These are phyloP conservation scores for Monosporascus sp. DNA, from an alignment of 2,329 filamentous ascomycete genomes.

Conservation along the genomic window DNA sequence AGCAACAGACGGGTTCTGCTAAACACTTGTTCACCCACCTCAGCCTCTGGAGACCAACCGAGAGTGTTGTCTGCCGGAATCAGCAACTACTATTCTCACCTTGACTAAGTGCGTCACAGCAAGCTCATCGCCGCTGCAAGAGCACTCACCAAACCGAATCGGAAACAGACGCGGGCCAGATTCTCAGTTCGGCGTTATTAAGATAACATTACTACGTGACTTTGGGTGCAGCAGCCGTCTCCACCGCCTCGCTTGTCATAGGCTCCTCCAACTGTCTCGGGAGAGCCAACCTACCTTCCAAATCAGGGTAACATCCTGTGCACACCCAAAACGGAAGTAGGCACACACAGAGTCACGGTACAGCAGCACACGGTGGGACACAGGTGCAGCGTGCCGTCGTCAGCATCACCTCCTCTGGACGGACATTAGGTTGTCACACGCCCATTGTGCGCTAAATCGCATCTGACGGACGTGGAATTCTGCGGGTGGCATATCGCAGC, in stretches of 20 bases:
- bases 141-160: not conserved
- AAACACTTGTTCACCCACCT: no score
- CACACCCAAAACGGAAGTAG: conserved; percentile 6
- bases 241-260: conserved; percentile 14
- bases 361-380: conserved; percentile 12
- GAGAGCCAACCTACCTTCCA: conserved; percentile 24
- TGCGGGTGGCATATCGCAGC: not conserved
- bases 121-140: conserved; percentile 3
- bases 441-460: not conserved
- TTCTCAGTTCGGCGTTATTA: conserved; percentile 3
- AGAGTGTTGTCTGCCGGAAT: not conserved
- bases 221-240: not conserved
- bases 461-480: not conserved
- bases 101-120: conserved; percentile 6
- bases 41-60: not conserved
- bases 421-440: not conserved
- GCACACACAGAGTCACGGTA: conserved; percentile 7
- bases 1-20: no score
- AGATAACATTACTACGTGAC: not conserved
- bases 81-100: conserved; percentile 8
- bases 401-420: not conserved
- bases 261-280: conserved; percentile 22
- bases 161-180: not conserved
- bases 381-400: conserved; percentile 2
- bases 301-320: conserved; percentile 24